These are phyloP conservation scores for Colletotrichum magnum DNA, from an alignment of 2,329 filamentous ascomycete species.

Conservation along the genomic window DNA sequence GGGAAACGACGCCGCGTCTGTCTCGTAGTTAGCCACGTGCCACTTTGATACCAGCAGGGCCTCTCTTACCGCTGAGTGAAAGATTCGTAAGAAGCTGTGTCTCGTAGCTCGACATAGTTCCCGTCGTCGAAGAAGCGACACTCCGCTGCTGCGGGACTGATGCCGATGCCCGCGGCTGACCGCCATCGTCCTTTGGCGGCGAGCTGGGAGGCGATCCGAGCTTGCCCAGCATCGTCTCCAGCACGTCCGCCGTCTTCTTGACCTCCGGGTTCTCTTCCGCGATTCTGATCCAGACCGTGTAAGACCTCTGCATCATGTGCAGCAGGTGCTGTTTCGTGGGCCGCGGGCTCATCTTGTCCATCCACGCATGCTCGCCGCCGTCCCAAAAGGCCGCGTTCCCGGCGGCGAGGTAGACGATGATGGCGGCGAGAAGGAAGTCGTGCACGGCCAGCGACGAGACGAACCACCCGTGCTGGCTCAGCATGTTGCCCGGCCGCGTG, in stretches of 20 bases:
- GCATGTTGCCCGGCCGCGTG: constrained; percentile 65
- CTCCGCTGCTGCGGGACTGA: constrained; percentile 28
- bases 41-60: background rate
- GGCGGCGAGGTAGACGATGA: constrained; percentile 70
- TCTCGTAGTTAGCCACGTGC: constrained; percentile 3
- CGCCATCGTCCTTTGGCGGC: constrained; percentile 19
- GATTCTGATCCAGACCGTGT: constrained; percentile 60
- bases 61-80: constrained; percentile 21
- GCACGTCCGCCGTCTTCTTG: constrained; percentile 61
- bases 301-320: constrained; percentile 57
- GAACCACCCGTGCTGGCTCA: constrained; percentile 69
- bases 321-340: constrained; percentile 57
- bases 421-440: constrained; percentile 73
- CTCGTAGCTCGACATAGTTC: constrained; percentile 41
- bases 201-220: constrained; percentile 51
- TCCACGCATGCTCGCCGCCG: constrained; percentile 51
- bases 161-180: constrained; percentile 31
- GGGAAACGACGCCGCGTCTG: constrained; percentile 14
- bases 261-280: constrained; percentile 55
- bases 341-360: constrained; percentile 48
- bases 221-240: constrained; percentile 61
- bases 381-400: constrained; percentile 59
- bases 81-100: constrained; percentile 43
- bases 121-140: constrained; percentile 41
- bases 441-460: constrained; percentile 70